These are phyloP conservation scores for Candida golubevii DNA, from an alignment of 805 yeast species.

Conservation along the genomic window DNA sequence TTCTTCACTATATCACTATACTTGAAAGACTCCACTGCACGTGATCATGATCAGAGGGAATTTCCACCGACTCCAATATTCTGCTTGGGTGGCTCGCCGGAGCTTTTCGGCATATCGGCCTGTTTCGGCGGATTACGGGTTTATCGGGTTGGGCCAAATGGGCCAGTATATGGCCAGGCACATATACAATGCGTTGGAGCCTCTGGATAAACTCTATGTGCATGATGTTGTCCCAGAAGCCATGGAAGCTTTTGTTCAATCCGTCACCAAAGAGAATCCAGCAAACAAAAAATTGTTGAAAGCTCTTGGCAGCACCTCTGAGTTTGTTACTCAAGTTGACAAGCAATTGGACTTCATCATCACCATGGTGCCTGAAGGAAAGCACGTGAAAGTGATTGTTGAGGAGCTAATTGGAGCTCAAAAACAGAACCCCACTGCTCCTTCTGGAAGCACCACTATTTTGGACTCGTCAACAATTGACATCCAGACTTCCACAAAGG, in stretches of 20 bases:
- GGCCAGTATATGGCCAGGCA: constrained; percentile 54
- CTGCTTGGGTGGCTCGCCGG: constrained; percentile 4
- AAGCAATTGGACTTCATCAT: constrained; percentile 37
- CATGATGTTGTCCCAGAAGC: constrained; percentile 38
- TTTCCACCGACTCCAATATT: background rate
- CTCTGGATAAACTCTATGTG: constrained; percentile 39
- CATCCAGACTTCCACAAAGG: constrained; percentile 41
- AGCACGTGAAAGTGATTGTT: constrained; percentile 42
- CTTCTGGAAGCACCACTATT: constrained; percentile 24
- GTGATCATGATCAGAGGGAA: constrained; percentile 1
- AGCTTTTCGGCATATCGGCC: constrained; percentile 6
- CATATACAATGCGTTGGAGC: constrained; percentile 35
- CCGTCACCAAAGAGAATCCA: constrained; percentile 22
- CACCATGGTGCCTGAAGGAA: constrained; percentile 55
- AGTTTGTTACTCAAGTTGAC: constrained; percentile 29
- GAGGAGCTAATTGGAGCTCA: constrained; percentile 34
- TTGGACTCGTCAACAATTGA: constrained; percentile 53
- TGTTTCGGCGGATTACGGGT: constrained; percentile 35
- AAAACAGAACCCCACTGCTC: constrained; percentile 11
- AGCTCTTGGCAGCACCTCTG: constrained; percentile 19
- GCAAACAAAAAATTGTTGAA: constrained; percentile 18
- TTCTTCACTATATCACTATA: too few relatives aligned
- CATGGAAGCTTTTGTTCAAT: constrained; percentile 21
- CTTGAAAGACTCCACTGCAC: too few relatives aligned
- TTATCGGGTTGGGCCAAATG: constrained; percentile 56